Evolutionary conservation across 306 rosid genomes (phyloP).

Genomic region (Cucumis sativus): Cucumber_9930_V3 NC_026658.2:14822501-14823000

Average conservation of each 20-base stretch:
- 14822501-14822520: background rate
- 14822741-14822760: background rate
- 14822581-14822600: background rate
- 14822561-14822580: background rate
- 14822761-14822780: background rate
- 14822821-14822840: background rate
- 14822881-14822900: background rate
- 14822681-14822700: background rate
- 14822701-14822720: background rate
- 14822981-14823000: conserved; percentile 9
- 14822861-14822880: background rate
- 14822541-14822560: background rate
- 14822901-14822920: conserved; percentile 4
- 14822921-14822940: conserved; percentile 4
- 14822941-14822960: background rate
- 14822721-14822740: background rate
- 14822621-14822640: background rate
- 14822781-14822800: background rate
- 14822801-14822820: background rate
- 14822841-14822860: conserved; percentile 3
- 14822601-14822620: background rate
- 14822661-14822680: background rate
- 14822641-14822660: background rate
- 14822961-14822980: background rate
- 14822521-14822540: background rate